Conservation (phyloP, 257 asterid genomes). For the Penstemon barbatus region DNA sequence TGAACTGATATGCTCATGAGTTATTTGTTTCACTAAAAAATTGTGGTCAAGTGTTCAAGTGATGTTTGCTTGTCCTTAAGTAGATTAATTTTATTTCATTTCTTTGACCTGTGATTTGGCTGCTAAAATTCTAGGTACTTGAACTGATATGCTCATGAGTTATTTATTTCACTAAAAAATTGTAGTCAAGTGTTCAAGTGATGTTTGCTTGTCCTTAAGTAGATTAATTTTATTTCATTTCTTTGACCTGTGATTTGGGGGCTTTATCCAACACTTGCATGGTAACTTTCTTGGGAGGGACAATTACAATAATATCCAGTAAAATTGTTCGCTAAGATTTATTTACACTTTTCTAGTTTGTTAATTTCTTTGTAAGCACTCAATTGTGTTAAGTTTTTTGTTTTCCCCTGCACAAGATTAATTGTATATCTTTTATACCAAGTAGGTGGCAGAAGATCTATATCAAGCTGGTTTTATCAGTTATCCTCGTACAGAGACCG, state of each 20-base stretch:
- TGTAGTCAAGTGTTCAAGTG: slow-evolving; percentile 4
- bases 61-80: slow-evolving; percentile 22
- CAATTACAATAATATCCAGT: slow-evolving; percentile 16
- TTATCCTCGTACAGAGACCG: slow-evolving; percentile 99
- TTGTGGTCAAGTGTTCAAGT: slow-evolving; percentile 5
- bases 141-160: slow-evolving; percentile 1
- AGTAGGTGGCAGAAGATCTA: slow-evolving; percentile 95
- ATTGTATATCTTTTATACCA: slow-evolving; percentile 20
- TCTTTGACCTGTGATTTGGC: slow-evolving; percentile 17
- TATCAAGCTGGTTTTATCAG: slow-evolving; percentile 97
- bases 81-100: slow-evolving; percentile 17
- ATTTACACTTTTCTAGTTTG: slow-evolving; percentile 16
- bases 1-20: not conserved
- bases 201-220: slow-evolving; percentile 22
- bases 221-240: slow-evolving; percentile 19
- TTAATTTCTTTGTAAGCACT: slow-evolving; percentile 5
- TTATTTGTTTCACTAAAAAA: slow-evolving; percentile 16
- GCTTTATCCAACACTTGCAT: slow-evolving; percentile 10
- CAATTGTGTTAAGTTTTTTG: not conserved
- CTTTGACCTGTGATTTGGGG: slow-evolving; percentile 18
- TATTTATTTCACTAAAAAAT: slow-evolving; percentile 17
- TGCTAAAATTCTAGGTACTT: not conserved
- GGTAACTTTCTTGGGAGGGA: slow-evolving; percentile 21
- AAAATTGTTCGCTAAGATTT: slow-evolving; percentile 18
- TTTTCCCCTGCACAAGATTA: slow-evolving; percentile 16